Percentiles rank a stretch among this genome's conserved stretches.
phyloP scores from a whole-genome alignment of 2,329 filamentous ascomycete species.

The Monilinia vaccinii-corymbosi region DNA sequence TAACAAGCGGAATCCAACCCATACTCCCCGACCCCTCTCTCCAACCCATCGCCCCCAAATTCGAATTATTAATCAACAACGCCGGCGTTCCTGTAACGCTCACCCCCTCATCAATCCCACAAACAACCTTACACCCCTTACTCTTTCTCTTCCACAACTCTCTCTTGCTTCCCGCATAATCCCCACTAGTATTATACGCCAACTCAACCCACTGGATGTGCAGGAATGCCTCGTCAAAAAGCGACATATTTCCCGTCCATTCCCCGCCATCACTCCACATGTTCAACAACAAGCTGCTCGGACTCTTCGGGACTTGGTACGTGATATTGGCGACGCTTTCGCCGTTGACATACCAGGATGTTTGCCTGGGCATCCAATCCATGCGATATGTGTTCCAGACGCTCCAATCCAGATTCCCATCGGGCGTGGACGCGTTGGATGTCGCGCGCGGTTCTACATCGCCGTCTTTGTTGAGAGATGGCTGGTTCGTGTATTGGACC shows the following conservation, averaged over 20 bases:
- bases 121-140: conserved; percentile 23
- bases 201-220: conserved; percentile 29
- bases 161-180: conserved; percentile 13
- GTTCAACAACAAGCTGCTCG: conserved; percentile 24
- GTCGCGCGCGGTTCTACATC: conserved; percentile 18
- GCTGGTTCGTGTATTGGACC: conserved; percentile 29
- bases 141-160: conserved; percentile 16
- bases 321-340: conserved; percentile 22
- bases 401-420: conserved; percentile 19
- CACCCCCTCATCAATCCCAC: conserved; percentile 23
- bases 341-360: conserved; percentile 27
- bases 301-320: conserved; percentile 23
- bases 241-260: conserved; percentile 27
- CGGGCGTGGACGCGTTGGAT: conserved; percentile 19
- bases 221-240: conserved; percentile 22
- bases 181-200: conserved; percentile 25
- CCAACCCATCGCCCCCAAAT: neutral
- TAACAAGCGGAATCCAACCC: neutral
- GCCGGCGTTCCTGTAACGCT: conserved; percentile 22
- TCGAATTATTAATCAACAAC: conserved; percentile 22
- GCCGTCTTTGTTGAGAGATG: conserved; percentile 18
- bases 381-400: conserved; percentile 26
- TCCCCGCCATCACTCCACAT: conserved; percentile 28
- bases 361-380: conserved; percentile 27
- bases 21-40: conserved; percentile 2